phyloP scores from a whole-genome alignment of 2,329 filamentous ascomycete species.

The Venturiaceae sp. region DNA sequence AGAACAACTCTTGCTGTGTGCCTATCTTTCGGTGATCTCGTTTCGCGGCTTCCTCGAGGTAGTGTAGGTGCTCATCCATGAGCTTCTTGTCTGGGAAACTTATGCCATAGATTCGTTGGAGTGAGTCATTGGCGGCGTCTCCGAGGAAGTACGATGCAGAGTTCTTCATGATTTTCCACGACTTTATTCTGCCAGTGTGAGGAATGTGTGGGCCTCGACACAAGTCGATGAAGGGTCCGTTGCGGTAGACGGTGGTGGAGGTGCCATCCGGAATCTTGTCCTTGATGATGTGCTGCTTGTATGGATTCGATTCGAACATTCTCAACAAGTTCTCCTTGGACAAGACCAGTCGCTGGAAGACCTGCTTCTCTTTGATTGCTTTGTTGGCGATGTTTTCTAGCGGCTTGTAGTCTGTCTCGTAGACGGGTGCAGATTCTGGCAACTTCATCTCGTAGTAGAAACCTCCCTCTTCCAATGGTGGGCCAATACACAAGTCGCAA shows the following conservation, averaged over 20 bases:
- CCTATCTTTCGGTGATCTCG: slow-evolving; percentile 91
- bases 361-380: slow-evolving; percentile 94
- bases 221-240: slow-evolving; percentile 87
- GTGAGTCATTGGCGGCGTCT: slow-evolving; percentile 84
- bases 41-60: slow-evolving; percentile 96
- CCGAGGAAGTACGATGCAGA: slow-evolving; percentile 87
- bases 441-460: slow-evolving; percentile 90
- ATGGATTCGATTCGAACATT: slow-evolving; percentile 97
- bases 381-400: slow-evolving; percentile 71
- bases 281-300: slow-evolving; percentile 96
- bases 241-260: slow-evolving; percentile 87
- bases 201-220: slow-evolving; percentile 83
- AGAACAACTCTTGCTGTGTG: slow-evolving; percentile 92
- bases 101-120: slow-evolving; percentile 94
- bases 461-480: slow-evolving; percentile 84
- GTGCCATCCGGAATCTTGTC: slow-evolving; percentile 84
- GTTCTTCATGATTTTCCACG: slow-evolving; percentile 34
- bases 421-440: slow-evolving; percentile 60
- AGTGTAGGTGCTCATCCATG: slow-evolving; percentile 87
- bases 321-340: slow-evolving; percentile 86
- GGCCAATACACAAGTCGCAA: slow-evolving; percentile 87
- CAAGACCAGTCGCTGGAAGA: slow-evolving; percentile 80
- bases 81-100: slow-evolving; percentile 96
- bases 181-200: slow-evolving; percentile 47
- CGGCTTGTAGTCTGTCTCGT: slow-evolving; percentile 70